phyloP scores from a whole-genome alignment of 306 rosid genomes.

The Begonia masoniana region DNA sequence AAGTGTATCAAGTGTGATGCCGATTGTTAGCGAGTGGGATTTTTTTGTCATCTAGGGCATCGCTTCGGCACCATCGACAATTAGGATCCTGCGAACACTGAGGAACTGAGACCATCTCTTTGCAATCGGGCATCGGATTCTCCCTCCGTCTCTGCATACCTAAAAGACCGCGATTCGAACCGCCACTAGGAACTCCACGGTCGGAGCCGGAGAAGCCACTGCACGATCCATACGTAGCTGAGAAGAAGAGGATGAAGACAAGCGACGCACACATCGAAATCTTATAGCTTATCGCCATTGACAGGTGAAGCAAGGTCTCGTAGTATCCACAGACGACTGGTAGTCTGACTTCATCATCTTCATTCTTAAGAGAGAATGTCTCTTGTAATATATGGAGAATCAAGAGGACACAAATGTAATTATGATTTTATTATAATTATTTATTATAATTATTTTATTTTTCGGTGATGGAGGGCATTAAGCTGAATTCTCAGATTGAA shows the following conservation, averaged over 20 bases:
- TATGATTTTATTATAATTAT: no score
- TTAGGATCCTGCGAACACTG: conserved; percentile 46
- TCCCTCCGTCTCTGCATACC: conserved; percentile 7
- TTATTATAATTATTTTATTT: no score
- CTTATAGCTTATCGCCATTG: conserved; percentile 15
- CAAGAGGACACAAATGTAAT: no score
- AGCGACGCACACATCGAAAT: conserved; percentile 2
- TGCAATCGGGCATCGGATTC: conserved; percentile 35
- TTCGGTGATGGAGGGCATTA: conserved; percentile 16
- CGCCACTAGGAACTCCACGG: conserved; percentile 9
- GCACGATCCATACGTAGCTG: conserved; percentile 15
- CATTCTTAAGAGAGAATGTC: no score
- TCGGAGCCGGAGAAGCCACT: conserved; percentile 13
- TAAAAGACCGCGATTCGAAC: conserved; percentile 16
- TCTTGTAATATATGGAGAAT: no score
- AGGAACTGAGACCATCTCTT: conserved; percentile 22
- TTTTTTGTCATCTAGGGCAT: conserved; percentile 11
- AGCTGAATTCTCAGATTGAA: conserved; percentile 10
- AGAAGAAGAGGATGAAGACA: conserved; percentile 19
- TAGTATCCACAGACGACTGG: neutral
- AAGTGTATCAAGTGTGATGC: no score
- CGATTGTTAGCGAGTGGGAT: no score
- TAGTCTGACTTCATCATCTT: no score
- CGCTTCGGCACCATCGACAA: conserved; percentile 85
- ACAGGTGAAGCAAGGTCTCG: no score